Base-by-base conservation (phyloP, 2,329 filamentous ascomycete genomes). In the Diplodia sapinea region DNA sequence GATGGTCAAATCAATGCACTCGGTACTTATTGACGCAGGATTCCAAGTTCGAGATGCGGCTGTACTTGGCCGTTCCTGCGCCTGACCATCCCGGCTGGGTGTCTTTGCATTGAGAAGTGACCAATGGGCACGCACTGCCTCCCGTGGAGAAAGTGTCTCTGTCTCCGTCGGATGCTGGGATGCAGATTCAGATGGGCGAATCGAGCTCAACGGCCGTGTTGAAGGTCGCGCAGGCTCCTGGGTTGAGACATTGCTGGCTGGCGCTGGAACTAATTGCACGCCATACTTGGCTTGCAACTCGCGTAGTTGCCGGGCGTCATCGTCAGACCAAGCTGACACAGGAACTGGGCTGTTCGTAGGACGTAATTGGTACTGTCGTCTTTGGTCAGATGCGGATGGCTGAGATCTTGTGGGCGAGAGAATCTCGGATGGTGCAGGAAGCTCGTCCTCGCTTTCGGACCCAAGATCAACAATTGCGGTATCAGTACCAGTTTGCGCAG, bases 361-460 rank as follows among this genome's bases (percentile, higher is more conserved):
- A 31, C 11, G 23, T n/a, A 23, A 12, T 50, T 5, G 23, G 11
- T 17, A n/a, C 1, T 55, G 36, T 33, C 5, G 49, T 49, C 29
- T 20, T 15, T 3, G 33, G 36, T 26, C 33, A 43, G 51, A 17
- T 43, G 23, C n/a, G 23, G 62, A 43, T 31, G 49, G 8, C 12
- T 8, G 9, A 43, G 12, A 17, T 9, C 7, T 52, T 8, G 51
- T 17, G 3, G n/a, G 23, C 9, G 63, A 17, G 40, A 62, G 26
- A 11, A 40, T 11, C 6, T 29, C 33, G n/a, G 29, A 29, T 7
- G 26, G 49, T 9, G 50, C 26, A 33, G 40, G 40, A 8, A 56
- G 51, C n/a, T 65, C 63, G 47, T 56, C 63, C n/a, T 65, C 63
- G 26, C 63, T 65, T 36, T 64, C 31, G 12, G 33, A 64, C 17